Evolutionary conservation across 768 basidiomycete genomes (phyloP).

Genomic region (Xanthoconium stramineum): DNA sequence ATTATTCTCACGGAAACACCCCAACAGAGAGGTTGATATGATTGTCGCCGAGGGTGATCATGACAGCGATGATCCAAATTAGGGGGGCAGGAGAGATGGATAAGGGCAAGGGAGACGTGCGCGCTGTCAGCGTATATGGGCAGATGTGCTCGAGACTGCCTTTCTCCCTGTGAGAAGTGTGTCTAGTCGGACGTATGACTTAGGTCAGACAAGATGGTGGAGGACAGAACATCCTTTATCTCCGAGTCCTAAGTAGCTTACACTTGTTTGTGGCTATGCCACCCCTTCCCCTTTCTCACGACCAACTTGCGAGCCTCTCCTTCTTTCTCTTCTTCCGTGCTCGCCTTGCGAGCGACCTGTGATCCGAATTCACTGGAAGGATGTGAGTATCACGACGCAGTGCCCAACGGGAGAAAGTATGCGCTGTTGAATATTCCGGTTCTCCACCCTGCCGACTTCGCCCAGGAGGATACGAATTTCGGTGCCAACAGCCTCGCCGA

Average conservation of each 20-base stretch:
- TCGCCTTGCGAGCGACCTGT: conserved; percentile 10
- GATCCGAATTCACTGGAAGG: no score
- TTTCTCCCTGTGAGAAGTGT: no score
- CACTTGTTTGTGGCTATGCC: no score
- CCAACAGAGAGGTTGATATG: conserved; percentile 6
- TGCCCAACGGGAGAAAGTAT: conserved; percentile 23
- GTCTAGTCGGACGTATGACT: no score
- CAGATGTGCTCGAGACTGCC: background rate
- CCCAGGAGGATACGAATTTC: conserved; percentile 76
- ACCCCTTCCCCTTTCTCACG: no score
- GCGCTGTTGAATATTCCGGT: conserved; percentile 66
- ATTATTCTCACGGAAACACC: conserved; percentile 14
- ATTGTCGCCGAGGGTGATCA: background rate
- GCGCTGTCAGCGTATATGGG: background rate
- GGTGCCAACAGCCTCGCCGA: conserved; percentile 58
- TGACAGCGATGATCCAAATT: background rate
- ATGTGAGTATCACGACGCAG: background rate
- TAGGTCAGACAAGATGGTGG: no score
- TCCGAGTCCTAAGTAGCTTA: no score
- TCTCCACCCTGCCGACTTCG: conserved; percentile 82
- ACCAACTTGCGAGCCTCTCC: no score
- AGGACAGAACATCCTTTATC: no score
- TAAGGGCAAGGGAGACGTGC: background rate
- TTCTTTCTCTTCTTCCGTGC: conserved; percentile 14
- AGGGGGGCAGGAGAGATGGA: background rate